phyloP scores from a whole-genome alignment of 2,329 filamentous ascomycete species.

The Huntiella bhutanensis region DNA sequence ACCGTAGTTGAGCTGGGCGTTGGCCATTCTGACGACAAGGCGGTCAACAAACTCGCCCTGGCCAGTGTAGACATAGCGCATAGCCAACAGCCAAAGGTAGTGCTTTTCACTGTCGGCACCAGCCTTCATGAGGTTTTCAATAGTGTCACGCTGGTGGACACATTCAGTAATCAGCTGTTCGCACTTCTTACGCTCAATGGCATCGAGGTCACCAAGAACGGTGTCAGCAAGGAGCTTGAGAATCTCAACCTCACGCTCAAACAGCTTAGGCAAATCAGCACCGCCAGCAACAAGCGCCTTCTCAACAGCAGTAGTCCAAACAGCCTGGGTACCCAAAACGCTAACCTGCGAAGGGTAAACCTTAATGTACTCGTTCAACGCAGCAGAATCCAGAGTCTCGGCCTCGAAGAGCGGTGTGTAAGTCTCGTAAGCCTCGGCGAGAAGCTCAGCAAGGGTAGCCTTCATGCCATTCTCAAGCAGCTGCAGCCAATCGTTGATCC shows the following conservation, averaged over 20 bases:
- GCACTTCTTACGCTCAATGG: slow-evolving; percentile 84
- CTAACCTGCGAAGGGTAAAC: slow-evolving; percentile 86
- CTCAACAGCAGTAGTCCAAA: slow-evolving; percentile 81
- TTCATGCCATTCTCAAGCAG: slow-evolving; percentile 90
- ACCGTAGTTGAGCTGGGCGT: slow-evolving; percentile 84
- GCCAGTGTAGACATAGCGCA: slow-evolving; percentile 74
- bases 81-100: slow-evolving; percentile 85
- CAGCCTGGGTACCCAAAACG: slow-evolving; percentile 80
- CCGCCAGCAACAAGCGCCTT: slow-evolving; percentile 56
- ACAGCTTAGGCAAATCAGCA: slow-evolving; percentile 45
- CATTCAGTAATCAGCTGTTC: slow-evolving; percentile 98
- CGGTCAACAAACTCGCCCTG: slow-evolving; percentile 69
- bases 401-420: slow-evolving; percentile 64
- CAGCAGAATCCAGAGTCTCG: slow-evolving; percentile 46
- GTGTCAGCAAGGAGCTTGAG: slow-evolving; percentile 72
- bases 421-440: slow-evolving; percentile 67
- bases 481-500: slow-evolving; percentile 98
- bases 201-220: slow-evolving; percentile 73
- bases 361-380: slow-evolving; percentile 63
- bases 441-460: slow-evolving; percentile 70
- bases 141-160: slow-evolving; percentile 88
- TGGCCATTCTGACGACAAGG: slow-evolving; percentile 87
- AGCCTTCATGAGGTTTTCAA: slow-evolving; percentile 63
- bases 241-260: slow-evolving; percentile 67
- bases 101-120: slow-evolving; percentile 61